phyloP scores from a whole-genome alignment of 345 rosid genomes.

The Xanthoceras sorbifolium region DNA sequence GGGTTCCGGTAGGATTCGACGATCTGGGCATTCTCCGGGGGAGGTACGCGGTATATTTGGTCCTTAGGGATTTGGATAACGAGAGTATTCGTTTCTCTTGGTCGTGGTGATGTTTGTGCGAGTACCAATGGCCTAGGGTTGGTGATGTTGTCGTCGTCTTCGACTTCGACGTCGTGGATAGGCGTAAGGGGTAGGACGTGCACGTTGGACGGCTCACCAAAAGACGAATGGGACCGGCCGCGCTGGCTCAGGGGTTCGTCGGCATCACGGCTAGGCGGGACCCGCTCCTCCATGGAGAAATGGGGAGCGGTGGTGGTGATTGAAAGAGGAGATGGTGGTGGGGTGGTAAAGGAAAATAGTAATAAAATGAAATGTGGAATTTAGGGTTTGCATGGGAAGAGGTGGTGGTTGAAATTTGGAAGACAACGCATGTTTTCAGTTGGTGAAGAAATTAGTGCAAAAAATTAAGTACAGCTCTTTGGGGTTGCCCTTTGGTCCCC shows the following conservation, averaged over 20 bases:
- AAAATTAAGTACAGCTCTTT: conserved; percentile 9
- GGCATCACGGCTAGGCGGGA: conserved; percentile 18
- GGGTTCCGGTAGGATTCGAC: conserved; percentile 43
- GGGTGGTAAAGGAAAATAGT: conserved; percentile 23
- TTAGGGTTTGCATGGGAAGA: conserved; percentile 48
- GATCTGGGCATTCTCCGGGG: conserved; percentile 54
- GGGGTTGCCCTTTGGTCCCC: conserved; percentile 7
- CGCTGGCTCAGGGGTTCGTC: conserved; percentile 21
- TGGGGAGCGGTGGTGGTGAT: conserved; percentile 38
- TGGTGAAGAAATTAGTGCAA: not conserved
- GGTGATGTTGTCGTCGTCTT: not conserved
- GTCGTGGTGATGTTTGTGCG: not conserved
- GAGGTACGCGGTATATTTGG: conserved; percentile 64
- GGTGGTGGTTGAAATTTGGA: conserved; percentile 27
- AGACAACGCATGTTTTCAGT: conserved; percentile 17
- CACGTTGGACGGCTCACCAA: conserved; percentile 21
- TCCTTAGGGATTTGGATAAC: conserved; percentile 69
- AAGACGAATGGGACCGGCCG: not conserved
- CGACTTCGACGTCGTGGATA: too few species aligned
- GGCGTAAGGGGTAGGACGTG: not conserved
- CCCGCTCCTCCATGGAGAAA: conserved; percentile 65
- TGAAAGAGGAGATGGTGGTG: conserved; percentile 27
- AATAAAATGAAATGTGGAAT: conserved; percentile 14
- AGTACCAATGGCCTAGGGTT: conserved; percentile 18
- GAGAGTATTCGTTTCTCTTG: conserved; percentile 31